Percentiles rank a stretch among this genome's conserved stretches.
These are phyloP conservation scores for Picochlorum costavermella DNA, from an alignment of 139 green algal genomes.

Conservation along the genomic window DNA sequence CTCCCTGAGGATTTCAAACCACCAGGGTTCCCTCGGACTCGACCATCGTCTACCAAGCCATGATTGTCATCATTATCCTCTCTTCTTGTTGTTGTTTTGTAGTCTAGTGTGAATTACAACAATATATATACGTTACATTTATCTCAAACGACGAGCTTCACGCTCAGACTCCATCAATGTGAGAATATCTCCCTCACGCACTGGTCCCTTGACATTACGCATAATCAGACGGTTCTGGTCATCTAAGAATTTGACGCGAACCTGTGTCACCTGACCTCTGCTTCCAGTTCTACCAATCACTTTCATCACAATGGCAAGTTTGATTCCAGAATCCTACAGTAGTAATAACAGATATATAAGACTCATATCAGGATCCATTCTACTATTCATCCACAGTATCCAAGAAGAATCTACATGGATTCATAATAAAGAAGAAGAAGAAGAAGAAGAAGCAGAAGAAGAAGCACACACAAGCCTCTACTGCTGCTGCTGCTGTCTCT, in stretches of 20 bases:
- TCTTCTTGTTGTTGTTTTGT: too few relatives aligned
- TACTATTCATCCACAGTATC: neutral
- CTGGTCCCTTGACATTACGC: constrained; percentile 98
- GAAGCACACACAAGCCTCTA: too few relatives aligned
- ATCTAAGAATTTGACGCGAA: constrained; percentile 98
- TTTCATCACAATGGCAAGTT: constrained; percentile 99
- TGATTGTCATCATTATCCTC: too few relatives aligned
- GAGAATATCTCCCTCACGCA: constrained; percentile 98
- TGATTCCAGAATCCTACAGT: constrained; percentile 71
- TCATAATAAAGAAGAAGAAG: too few relatives aligned
- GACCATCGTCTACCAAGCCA: neutral
- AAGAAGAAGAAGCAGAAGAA: too few relatives aligned
- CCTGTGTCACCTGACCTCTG: constrained; percentile 97
- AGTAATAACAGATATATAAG: neutral
- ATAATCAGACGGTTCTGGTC: constrained; percentile 98
- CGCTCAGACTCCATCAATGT: constrained; percentile 98
- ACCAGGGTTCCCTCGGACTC: constrained; percentile 11
- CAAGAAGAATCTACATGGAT: neutral
- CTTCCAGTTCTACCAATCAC: constrained; percentile 97
- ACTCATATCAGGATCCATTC: neutral
- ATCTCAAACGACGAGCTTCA: constrained; percentile 90
- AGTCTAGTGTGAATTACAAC: neutral
- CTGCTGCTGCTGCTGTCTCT: too few relatives aligned
- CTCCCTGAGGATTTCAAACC: constrained; percentile 49
- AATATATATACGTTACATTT: neutral